Evolutionary conservation across 1,139 yeast species (phyloP), one percentile per base, ranked within the genome.

Genomic region (Kodamaea plutei): DNA sequence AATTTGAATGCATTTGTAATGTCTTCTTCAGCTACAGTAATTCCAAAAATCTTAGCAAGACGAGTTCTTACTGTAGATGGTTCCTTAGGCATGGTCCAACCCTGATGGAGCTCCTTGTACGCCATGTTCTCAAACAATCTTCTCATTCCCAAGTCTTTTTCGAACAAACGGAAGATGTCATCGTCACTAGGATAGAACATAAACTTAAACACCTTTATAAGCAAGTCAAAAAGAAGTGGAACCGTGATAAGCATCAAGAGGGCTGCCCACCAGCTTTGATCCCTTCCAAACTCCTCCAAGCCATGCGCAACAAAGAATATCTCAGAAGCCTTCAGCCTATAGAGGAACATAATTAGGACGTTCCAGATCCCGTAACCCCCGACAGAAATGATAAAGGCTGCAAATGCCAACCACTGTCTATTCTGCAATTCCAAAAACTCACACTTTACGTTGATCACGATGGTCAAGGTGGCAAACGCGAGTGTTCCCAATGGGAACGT

Each of bases 361-460:
- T 85, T 79, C 96, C 96, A 91, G 5, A 79, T 43, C n/a, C 82
- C 65, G 79, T 93, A 93, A 0, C 97, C 98, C 11, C 83, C 78
- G 30, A 79, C 78, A 1, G 96, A 85, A n/a, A 88, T 69, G 10
- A 74, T 52, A 38, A 79, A 70, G 2, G 91, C 78, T 0, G 79
- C 78, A 48, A 77, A 65, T n/a, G 84, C 79, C 23, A 87, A 50
- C 67, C 87, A 70, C 12, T 83, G 83, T 36, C 88, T 67, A 44
- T 83, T 76, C 44, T 84, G 93, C 80, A 85, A 85, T 46, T 91
- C 97, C 28, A 91, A 55, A 36, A 88, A 64, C 43, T 84, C 87
- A 41, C 88, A 72, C 56, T 89, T 91, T 34, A 79, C 68, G 48
- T 84, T 84, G 48, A 91, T 82, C 9, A 88, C 58, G 25, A 79